These are phyloP conservation scores for Boechera stricta DNA, from an alignment of 345 rosid species.

Conservation along the genomic window DNA sequence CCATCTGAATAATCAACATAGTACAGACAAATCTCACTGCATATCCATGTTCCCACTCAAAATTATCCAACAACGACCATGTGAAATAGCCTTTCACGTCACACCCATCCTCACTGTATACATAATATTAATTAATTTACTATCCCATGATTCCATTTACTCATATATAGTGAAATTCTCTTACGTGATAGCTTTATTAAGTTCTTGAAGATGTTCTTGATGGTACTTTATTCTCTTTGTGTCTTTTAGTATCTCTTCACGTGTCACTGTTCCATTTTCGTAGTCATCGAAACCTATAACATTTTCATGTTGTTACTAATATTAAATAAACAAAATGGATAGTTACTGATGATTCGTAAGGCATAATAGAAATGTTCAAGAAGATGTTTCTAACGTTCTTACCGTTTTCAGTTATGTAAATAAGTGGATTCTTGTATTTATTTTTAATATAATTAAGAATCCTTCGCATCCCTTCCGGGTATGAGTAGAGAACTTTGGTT, in stretches of 20 bases:
- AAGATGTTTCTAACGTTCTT: not conserved
- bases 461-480: conserved; percentile 28
- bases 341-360: too few relatives aligned
- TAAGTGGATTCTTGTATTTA: conserved; percentile 29
- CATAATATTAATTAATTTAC: too few relatives aligned
- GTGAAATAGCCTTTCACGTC: conserved; percentile 57
- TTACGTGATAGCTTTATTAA: conserved; percentile 42
- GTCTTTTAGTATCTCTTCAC: conserved; percentile 35
- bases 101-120: not conserved
- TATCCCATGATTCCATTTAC: too few relatives aligned
- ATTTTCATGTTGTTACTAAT: not conserved
- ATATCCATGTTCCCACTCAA: conserved; percentile 61
- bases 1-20: conserved; percentile 51
- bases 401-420: conserved; percentile 41
- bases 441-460: conserved; percentile 27
- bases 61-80: conserved; percentile 66
- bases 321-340: too few relatives aligned
- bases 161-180: not conserved
- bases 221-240: conserved; percentile 39
- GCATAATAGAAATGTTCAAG: not conserved
- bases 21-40: conserved; percentile 48
- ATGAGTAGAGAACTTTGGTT: not conserved
- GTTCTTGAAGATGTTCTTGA: conserved; percentile 41
- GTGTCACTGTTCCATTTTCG: not conserved
- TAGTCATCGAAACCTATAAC: conserved; percentile 26